Evolutionary conservation across 2,329 filamentous ascomycete genomes (phyloP), one percentile per base, ranked within the genome.

Genomic region (Exophiala lecanii-corni): DNA sequence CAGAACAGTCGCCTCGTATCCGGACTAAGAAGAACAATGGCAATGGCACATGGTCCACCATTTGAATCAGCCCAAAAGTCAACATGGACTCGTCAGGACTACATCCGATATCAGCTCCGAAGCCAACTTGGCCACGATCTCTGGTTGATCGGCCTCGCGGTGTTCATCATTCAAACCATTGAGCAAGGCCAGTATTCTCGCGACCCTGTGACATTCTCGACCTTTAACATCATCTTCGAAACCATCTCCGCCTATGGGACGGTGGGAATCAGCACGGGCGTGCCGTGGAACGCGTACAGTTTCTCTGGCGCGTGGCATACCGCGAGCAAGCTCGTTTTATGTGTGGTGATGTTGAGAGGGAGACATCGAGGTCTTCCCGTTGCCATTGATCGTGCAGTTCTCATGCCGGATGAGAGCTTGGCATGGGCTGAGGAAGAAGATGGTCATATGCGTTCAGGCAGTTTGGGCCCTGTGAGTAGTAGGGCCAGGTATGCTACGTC

Each of bases 81-180:
- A 12, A 34, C 38, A 9, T 51, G 43, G 55, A 71, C 67, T 5
- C 69, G 64, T 10, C 63, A 67, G 41, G 70, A 69, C 47, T 75
- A 77, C 40, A 63, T 78, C 10, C 67, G 69, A 30, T 70, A 75
- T 48, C 79, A 84, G 56, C 66, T 83, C 16, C 74, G 77, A n/a
- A 73, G 74, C 4, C 81, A 84, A 58, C 70, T 84, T 2, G 75
- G 78, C 20, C 78, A 84, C 58, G 81, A 84, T 55, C 66, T 84
- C 12, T 84, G 81, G 80, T 79, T 73, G 66, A 74, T 84, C 10
- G 73, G 78, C 2, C 60, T 82, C 0, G 76, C 78, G 2, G 70
- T 81, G 9, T 68, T 83, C 37, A 59, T 79, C 21, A 79, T 84
- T 42, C 70, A 72, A 40, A 71, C 76, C 28, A 77, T 81, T 35